Conservation (phyloP, 2,329 filamentous ascomycete genomes). For the Aurifilum marmelostoma region DNA sequence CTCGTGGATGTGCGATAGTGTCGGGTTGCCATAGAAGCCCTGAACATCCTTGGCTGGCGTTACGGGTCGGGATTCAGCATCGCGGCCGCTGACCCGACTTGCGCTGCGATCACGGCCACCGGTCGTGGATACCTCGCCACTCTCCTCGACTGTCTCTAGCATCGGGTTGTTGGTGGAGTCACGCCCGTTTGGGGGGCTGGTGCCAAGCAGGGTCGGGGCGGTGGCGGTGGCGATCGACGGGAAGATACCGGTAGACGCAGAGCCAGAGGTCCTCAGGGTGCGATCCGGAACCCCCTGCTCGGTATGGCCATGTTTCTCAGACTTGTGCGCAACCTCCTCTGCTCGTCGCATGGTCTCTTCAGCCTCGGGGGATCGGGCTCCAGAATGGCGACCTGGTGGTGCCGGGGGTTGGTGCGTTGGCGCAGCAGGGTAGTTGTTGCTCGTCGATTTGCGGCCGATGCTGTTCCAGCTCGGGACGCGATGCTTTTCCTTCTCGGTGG, state of each 20-base stretch:
- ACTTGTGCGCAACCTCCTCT: conserved; percentile 42
- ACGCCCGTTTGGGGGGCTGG: conserved; percentile 38
- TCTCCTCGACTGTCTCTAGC: conserved; percentile 87
- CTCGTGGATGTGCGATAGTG: conserved; percentile 32
- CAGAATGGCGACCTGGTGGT: conserved; percentile 39
- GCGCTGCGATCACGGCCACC: conserved; percentile 60
- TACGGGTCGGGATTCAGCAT: conserved; percentile 42
- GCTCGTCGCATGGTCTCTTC: conserved; percentile 47
- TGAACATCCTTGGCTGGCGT: conserved; percentile 48
- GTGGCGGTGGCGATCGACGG: conserved; percentile 29
- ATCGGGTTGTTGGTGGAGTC: conserved; percentile 56
- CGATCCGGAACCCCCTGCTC: conserved; percentile 64
- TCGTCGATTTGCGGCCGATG: conserved; percentile 37
- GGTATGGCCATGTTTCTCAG: conserved; percentile 38
- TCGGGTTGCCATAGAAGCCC: conserved; percentile 41
- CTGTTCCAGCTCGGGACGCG: conserved; percentile 44
- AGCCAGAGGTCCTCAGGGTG: conserved; percentile 49
- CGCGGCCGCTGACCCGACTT: conserved; percentile 38
- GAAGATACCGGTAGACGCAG: conserved; percentile 31
- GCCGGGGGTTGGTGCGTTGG: conserved; percentile 51
- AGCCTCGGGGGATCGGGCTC: conserved; percentile 42
- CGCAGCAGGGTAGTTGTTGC: conserved; percentile 46
- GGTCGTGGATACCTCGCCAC: conserved; percentile 73
- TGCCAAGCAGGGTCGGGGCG: conserved; percentile 24
- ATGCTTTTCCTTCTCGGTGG: conserved; percentile 38